Evolutionary conservation across 2,329 filamentous ascomycete genomes (phyloP).

Genomic region (Monilinia laxa): DNA sequence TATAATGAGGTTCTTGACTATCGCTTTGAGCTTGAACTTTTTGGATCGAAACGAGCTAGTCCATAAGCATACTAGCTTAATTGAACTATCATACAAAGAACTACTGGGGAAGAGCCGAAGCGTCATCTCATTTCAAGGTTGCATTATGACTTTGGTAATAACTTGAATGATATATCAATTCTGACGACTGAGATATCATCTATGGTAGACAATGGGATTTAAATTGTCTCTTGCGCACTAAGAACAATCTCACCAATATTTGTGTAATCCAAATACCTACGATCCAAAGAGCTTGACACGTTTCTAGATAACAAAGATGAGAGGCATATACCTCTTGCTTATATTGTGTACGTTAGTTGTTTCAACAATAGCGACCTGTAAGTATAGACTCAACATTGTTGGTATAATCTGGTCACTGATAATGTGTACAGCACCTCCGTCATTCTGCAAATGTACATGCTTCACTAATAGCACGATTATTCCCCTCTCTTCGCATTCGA

Average conservation of each 20-base stretch:
- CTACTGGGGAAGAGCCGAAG: slow-evolving; percentile 6
- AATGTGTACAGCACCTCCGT: slow-evolving; percentile 53
- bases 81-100: not conserved
- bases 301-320: slow-evolving; percentile 10
- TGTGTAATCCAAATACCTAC: not conserved
- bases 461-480: slow-evolving; percentile 70
- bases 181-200: not conserved
- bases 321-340: slow-evolving; percentile 14
- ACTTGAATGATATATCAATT: not conserved
- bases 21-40: slow-evolving; percentile 28
- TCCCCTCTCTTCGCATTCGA: slow-evolving; percentile 47
- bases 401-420: slow-evolving; percentile 29
- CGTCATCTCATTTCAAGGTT: slow-evolving; percentile 4
- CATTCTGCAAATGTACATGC: slow-evolving; percentile 70
- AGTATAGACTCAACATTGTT: slow-evolving; percentile 21
- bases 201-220: not conserved
- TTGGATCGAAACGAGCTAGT: slow-evolving; percentile 18
- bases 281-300: slow-evolving; percentile 3
- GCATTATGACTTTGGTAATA: slow-evolving; percentile 1
- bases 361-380: slow-evolving; percentile 35
- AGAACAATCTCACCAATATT: not conserved
- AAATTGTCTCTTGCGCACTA: not conserved
- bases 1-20: slow-evolving; percentile 9
- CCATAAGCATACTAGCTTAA: slow-evolving; percentile 25
- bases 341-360: slow-evolving; percentile 31